Percentiles rank a stretch among this genome's conserved stretches.
These are phyloP conservation scores for Leccinum variicolor DNA, from an alignment of 768 basidiomycete genomes.

Conservation along the genomic window DNA sequence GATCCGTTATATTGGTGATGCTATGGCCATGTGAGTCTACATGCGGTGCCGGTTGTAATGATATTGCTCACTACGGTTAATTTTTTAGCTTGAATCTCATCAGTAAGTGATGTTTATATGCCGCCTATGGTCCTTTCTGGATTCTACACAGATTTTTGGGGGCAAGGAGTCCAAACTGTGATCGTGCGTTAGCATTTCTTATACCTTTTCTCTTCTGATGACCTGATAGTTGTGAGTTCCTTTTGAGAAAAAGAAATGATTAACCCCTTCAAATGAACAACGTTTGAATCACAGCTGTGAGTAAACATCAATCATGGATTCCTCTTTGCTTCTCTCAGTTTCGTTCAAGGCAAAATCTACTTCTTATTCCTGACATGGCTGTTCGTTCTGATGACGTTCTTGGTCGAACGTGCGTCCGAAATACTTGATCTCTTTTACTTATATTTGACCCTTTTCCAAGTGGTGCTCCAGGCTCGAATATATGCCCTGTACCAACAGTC, in stretches of 20 bases:
- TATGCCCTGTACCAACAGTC: background rate
- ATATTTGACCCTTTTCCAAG: background rate
- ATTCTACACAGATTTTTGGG: slow-evolving; percentile 11
- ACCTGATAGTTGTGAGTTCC: slow-evolving; percentile 15
- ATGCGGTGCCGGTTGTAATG: background rate
- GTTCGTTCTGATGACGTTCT: background rate
- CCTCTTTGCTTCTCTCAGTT: background rate
- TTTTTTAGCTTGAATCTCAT: slow-evolving; percentile 9
- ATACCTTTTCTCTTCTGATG: background rate
- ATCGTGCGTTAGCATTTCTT: slow-evolving; percentile 3
- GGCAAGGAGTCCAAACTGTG: background rate
- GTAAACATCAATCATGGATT: background rate
- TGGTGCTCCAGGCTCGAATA: background rate
- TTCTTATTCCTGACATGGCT: slow-evolving; percentile 8
- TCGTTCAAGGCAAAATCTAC: background rate
- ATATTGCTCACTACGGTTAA: background rate
- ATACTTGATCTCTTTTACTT: background rate
- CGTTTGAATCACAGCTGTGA: slow-evolving; percentile 1
- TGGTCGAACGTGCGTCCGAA: slow-evolving; percentile 6
- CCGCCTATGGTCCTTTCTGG: background rate
- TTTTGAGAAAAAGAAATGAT: background rate
- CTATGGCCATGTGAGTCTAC: slow-evolving; percentile 7
- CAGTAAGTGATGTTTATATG: background rate
- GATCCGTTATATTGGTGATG: slow-evolving; percentile 14
- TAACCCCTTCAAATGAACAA: background rate